Evolutionary conservation across 2,329 filamentous ascomycete species (phyloP).

Genomic region (Pseudocercospora eumusae): DNA sequence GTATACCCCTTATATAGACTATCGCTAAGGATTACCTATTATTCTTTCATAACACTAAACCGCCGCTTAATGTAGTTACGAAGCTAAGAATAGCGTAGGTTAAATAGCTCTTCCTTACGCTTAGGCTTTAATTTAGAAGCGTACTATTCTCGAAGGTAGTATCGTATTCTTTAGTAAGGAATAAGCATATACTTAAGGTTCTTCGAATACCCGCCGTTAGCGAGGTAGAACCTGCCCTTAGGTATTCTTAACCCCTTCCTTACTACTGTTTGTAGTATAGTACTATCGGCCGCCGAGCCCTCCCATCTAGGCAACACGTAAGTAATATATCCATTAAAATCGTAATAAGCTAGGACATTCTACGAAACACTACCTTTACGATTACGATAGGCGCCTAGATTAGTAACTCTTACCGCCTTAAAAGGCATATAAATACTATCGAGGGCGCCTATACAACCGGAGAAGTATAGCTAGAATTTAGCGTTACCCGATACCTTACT

Average conservation of each 20-base stretch:
- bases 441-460: neutral
- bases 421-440: neutral
- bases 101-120: conserved; percentile 15
- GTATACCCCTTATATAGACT: neutral
- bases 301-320: conserved; percentile 3
- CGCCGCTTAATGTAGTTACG: conserved; percentile 3
- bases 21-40: neutral
- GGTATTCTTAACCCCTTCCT: neutral
- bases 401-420: neutral
- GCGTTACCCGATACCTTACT: neutral
- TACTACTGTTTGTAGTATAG: neutral
- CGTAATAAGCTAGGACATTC: too few relatives aligned
- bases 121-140: conserved; percentile 7
- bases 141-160: conserved; percentile 5
- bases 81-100: conserved; percentile 6
- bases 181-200: conserved; percentile 3
- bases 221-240: neutral
- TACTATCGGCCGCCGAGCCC: neutral
- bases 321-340: neutral
- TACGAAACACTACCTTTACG: too few relatives aligned
- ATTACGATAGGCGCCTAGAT: too few relatives aligned
- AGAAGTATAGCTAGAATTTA: neutral
- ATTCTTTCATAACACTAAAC: conserved; percentile 12
- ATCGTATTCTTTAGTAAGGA: conserved; percentile 1
- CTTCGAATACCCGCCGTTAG: conserved; percentile 3